These are phyloP conservation scores for Hydnomerulius pinastri DNA, from an alignment of 768 basidiomycete genomes.

Conservation along the genomic window DNA sequence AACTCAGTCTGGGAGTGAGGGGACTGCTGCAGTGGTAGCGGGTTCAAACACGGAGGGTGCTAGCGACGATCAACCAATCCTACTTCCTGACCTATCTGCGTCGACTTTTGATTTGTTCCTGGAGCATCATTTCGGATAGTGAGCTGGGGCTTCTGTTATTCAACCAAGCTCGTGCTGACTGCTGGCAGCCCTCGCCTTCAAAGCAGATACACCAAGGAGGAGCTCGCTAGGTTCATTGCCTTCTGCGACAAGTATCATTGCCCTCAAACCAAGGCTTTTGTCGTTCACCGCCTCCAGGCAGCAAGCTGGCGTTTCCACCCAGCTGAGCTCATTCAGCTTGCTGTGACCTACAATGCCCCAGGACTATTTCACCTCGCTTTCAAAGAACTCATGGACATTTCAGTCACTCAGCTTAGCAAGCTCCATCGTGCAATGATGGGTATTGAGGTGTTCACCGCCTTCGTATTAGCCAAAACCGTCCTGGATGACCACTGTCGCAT, in stretches of 20 bases:
- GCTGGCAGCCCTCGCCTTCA: not conserved
- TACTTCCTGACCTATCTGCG: not conserved
- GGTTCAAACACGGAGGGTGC: not conserved
- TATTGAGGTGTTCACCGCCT: not conserved
- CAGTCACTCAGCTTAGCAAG: not conserved
- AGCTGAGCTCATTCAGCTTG: not conserved
- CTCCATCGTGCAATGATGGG: not conserved
- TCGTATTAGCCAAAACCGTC: not conserved
- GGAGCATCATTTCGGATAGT: not conserved
- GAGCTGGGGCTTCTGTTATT: not conserved
- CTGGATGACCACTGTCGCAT: conserved; percentile 4
- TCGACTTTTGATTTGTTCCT: not conserved
- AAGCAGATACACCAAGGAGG: not conserved
- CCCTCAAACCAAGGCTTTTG: not conserved
- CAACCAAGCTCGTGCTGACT: not conserved
- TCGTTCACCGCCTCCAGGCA: too few relatives aligned
- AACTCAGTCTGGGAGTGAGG: too few relatives aligned
- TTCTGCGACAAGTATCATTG: not conserved
- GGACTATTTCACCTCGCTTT: not conserved
- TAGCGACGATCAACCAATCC: not conserved
- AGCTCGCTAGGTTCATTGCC: not conserved
- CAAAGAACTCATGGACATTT: not conserved
- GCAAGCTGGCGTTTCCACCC: conserved; percentile 6
- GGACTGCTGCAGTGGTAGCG: too few relatives aligned
- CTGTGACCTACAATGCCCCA: not conserved